Evolutionary conservation across 805 yeast genomes (phyloP), one percentile per base, ranked within the genome.

Genomic region (Saturnispora sanitii): DNA sequence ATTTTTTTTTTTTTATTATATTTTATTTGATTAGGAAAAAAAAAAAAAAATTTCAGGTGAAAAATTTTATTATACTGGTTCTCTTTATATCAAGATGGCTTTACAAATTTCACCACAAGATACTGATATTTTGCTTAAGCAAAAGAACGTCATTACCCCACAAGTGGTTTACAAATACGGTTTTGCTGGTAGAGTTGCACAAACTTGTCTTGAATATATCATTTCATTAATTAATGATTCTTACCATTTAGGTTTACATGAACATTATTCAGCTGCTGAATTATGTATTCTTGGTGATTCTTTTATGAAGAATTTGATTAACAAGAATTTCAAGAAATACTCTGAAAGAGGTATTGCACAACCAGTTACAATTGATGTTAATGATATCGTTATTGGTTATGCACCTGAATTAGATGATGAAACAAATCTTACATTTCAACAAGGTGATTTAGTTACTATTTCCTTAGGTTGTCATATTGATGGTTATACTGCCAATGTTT

Each of bases 381-480:
- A 85, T 57, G 87, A 83, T 55, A 70, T 83, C 40, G 74, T 79
- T 18, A 61, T 67, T 43, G 95, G 95, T 9, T 84, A 82, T 61
- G 70, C 94, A 25, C 98, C 98, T 32, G 96, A 87, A 60, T 60
- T 82, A 39, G 87, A 78, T 56, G 87, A 79, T 56, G 82, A 78
- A 49, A 55, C 62, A 6, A 67, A 67, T 25, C 52, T 67, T 45
- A 59, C 61, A 40, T 75, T 83, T 51, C 58, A 61, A 41, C 75
- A 77, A 19, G 97, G 97, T 38, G 96, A 92, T 59, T 70, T 88
- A 36, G 85, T 85, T 26, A 88, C 90, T 46, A 72, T 92, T 43
- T 67, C 82, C 11, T 68, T 90, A 22, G 98, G 96, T 37, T 88
- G 82, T 45, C 96, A 92, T 49, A 75, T 92, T 50, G 98, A 92